A percentile compares a stretch with the other conserved stretches of the same genome.
These are phyloP conservation scores for Colletotrichum navitas DNA, from an alignment of 2,329 filamentous ascomycete species.

Conservation along the genomic window DNA sequence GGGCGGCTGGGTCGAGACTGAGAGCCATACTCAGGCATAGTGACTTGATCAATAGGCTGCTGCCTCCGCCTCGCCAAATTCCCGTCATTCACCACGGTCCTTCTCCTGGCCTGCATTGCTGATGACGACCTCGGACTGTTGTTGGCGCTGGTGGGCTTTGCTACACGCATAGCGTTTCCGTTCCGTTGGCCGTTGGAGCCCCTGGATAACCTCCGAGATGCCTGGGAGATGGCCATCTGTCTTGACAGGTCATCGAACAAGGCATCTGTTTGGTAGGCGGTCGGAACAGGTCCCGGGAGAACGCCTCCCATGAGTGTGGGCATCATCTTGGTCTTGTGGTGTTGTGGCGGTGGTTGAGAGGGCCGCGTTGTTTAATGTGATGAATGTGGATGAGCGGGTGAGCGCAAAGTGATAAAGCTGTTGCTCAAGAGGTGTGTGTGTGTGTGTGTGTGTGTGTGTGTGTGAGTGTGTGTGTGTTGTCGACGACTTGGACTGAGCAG, in stretches of 20 bases:
- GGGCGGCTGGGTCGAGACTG: constrained; percentile 65
- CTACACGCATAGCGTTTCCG: constrained; percentile 68
- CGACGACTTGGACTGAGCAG: rapidly evolving
- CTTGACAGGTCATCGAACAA: constrained; percentile 65
- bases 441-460: background rate
- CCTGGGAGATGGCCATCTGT: constrained; percentile 63
- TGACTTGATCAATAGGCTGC: constrained; percentile 60
- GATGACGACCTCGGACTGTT: constrained; percentile 73
- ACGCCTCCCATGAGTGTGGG: constrained; percentile 51
- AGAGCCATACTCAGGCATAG: constrained; percentile 51
- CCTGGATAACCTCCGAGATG: constrained; percentile 62
- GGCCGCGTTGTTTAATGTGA: background rate
- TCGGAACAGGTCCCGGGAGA: constrained; percentile 48
- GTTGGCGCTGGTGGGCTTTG: constrained; percentile 75
- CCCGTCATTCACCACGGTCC: constrained; percentile 67
- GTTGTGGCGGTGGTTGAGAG: background rate
- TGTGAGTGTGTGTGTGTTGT: background rate
- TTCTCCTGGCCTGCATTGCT: constrained; percentile 63
- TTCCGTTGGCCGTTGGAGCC: constrained; percentile 63
- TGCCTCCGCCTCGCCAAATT: constrained; percentile 60
- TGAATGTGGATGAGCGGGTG: background rate
- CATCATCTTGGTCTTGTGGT: constrained; percentile 48
- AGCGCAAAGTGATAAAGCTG: background rate
- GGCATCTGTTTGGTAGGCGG: constrained; percentile 55
- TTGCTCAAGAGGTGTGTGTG: background rate